Base-by-base conservation (phyloP, 2,329 filamentous ascomycete genomes). In the Emydomyces testavorans region DNA sequence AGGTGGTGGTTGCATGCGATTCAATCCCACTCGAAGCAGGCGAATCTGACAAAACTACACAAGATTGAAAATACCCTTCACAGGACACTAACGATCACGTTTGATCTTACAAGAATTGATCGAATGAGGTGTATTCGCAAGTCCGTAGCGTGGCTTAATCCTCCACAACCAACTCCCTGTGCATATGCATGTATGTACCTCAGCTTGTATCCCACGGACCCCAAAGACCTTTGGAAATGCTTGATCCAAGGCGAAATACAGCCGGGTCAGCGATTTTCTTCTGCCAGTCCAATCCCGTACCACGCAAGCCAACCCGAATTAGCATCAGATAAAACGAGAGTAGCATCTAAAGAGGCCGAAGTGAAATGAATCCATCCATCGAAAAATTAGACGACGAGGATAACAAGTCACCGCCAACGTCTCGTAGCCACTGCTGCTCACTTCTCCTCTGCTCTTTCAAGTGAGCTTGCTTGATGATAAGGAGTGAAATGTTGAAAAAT, bases 181-280 rank as follows among this genome's bases (percentile, higher is more conserved):
- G 8, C 3, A 43, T 16, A n/a, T 35, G 20, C 21, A 55, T 57
- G 20, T n/a, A 55, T 57, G 56, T 57, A 56, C 55, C 53, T 55
- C 42, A 46, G 42, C 36, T 44, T 29, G 42, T 52, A 58, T 56
- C 55, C 50, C 48, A 46, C 44, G 48, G 37, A 49, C 16, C 46
- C 53, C 53, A 49, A 50, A 38, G 29, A n/a, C n/a, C 32, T 44
- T 46, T 41, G 50, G 37, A 29, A 24, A 16, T n/a, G 15, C 24
- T 18, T 28, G 16, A 37, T 42, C 36, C 47, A 37, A 39, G 28
- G 38, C 20, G 42, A 43, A 52, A 50, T 42, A 50, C 42, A 18
- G 15, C 41, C 42, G 32, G 42, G 47, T 28, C 18, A 35, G 16
- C 36, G 18, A 31, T 3, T 21, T 34, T 38, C 15, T 31, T 38